Conservation (phyloP, 164 flowering plant genomes). For the Tetracentron sinense region DNA sequence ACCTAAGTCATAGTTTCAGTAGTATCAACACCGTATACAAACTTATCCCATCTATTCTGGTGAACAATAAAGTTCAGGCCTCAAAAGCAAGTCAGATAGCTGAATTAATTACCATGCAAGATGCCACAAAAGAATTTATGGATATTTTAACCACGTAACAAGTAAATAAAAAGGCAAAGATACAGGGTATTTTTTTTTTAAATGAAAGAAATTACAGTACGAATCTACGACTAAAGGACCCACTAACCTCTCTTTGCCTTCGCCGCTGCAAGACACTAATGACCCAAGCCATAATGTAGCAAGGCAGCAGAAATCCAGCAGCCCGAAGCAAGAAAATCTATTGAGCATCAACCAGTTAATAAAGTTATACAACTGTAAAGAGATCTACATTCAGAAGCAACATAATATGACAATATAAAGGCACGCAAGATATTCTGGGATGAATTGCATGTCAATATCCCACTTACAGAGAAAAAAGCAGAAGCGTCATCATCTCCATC, state of each 20-base stretch:
- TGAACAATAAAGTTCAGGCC: too few species aligned
- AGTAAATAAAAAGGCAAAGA: background rate
- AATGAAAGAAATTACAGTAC: too few species aligned
- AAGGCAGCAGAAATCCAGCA: conserved; percentile 87
- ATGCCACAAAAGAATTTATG: too few species aligned
- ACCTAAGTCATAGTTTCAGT: background rate
- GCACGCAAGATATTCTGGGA: too few species aligned
- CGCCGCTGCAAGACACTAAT: conserved; percentile 84
- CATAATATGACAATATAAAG: background rate
- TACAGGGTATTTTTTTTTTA: too few species aligned
- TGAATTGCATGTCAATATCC: background rate
- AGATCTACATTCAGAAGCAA: background rate
- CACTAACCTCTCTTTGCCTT: conserved; percentile 68
- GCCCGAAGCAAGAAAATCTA: conserved; percentile 93
- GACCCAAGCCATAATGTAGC: conserved; percentile 97
- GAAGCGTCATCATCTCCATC: conserved; percentile 57
- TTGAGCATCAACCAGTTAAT: conserved; percentile 10
- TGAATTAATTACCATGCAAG: too few species aligned
- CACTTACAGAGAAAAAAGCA: conserved; percentile 68
- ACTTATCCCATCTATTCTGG: too few species aligned
- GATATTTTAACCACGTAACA: too few species aligned
- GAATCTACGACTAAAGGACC: conserved; percentile 5
- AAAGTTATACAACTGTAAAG: background rate
- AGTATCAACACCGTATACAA: too few species aligned
- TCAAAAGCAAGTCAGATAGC: too few species aligned